Evolutionary conservation across 345 rosid genomes (phyloP), one percentile per base, ranked within the genome.

Genomic region (Boechera retrofracta): DNA sequence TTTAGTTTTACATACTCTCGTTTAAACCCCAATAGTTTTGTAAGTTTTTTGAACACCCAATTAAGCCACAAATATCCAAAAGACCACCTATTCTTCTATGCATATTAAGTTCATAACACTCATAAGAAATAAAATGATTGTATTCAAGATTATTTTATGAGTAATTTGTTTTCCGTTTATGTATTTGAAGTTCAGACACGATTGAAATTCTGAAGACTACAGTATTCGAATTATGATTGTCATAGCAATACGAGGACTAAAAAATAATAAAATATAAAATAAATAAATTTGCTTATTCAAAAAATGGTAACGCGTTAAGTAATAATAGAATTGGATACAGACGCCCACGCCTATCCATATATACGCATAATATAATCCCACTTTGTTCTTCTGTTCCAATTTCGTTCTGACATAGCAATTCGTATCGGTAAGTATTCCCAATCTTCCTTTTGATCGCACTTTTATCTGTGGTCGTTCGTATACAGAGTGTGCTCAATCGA

Each of bases 281-380:
- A 67, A 3, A 31, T 4, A 44, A 28, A 5, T 7, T 11, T 68
- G 44, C 79, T 49, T 13, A 59, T 68, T 75, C 74, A 59, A 68
- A 75, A 75, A 75, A 59, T 58, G 73, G 68, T 67, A 49, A 67
- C 79, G 79, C 74, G 79, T 75, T 53, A 62, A 77, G 58, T 54
- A 69, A 77, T 61, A 62, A 21, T 51, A 56, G 3, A 59, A 33
- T 9, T 38, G 8, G 35, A 41, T 10, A 21, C 6, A 35, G 60
- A 67, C 53, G 58, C 36, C 33, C 64, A 69, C 38, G 75, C 69
- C 15, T 69, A 61, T 60, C 79, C 63, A 51, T 15, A 67, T 67
- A 65, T 67, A 67, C 10, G 3, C 10, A 9, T 38, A 9, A 65
- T 66, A 49, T 45, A 21, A 21, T 21, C 24, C 24, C 24, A 21